These are phyloP conservation scores for Geranium incanum DNA, from an alignment of 441 rosid species.

Conservation along the genomic window DNA sequence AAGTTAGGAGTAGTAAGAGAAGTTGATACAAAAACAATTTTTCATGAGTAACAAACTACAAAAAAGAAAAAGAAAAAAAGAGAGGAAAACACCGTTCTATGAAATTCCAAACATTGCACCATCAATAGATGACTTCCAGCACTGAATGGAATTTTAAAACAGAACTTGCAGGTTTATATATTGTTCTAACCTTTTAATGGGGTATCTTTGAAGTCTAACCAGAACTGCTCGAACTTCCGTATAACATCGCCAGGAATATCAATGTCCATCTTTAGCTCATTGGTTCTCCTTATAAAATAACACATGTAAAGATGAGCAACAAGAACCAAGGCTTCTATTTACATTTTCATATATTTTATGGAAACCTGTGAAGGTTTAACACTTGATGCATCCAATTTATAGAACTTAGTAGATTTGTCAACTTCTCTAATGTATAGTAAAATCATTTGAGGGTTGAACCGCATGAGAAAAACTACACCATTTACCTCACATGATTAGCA, in stretches of 20 bases:
- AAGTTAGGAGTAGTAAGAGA: conserved; percentile 8
- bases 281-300: conserved; percentile 55
- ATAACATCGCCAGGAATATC: conserved; percentile 57
- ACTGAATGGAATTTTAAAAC: conserved; percentile 1
- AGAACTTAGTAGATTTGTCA: background rate
- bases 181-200: conserved; percentile 64
- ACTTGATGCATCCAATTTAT: background rate
- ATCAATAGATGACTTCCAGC: background rate
- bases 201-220: conserved; percentile 61
- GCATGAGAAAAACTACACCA: conserved; percentile 6
- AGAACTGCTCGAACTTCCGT: conserved; percentile 68
- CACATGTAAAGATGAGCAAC: conserved; percentile 16
- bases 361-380: background rate
- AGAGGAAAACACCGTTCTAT: background rate
- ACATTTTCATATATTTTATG: background rate
- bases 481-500: conserved; percentile 82
- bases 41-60: background rate
- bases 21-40: background rate
- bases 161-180: background rate
- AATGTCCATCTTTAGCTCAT: conserved; percentile 68
- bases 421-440: background rate
- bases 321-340: background rate
- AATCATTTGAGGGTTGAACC: background rate
- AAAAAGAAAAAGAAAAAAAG: background rate
- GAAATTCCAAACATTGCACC: background rate